Evolutionary conservation across 352 stramenopile species (phyloP), one percentile per base, ranked within the genome.

Genomic region (Achlya hypogyna): DNA sequence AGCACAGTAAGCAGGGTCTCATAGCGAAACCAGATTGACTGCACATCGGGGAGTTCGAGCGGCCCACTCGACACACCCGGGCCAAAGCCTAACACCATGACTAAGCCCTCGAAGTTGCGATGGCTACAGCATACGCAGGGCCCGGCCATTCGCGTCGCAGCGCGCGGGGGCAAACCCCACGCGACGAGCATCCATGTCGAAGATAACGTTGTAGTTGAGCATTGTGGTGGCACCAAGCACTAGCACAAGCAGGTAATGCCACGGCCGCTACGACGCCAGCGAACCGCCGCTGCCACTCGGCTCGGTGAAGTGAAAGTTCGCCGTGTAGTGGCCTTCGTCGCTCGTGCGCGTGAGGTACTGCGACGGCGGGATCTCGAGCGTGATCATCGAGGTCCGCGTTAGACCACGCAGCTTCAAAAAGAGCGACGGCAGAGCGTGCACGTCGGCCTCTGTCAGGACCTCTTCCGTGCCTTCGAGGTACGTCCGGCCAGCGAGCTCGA

Each of bases 181-280:
- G n/a, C 82, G 80, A 5, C 85, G 77, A 65, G 78, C 80, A 54
- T 91, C 84, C 35, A 71, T 69, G 68, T 95, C 86, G 63, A 95
- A 95, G 22, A 95, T 86, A n/a, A 93, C 84, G 28, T 95, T 77
- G 40, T 87, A 86, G 2, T 86, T 86, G 27, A 92, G 53, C 86
- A 95, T 93, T 5, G 74, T 77, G 53, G 81, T 91, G 0, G 84
- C 82, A 20, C 86, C 86, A 35, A 95, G 71, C 20, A 95, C 86
- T 92, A 43, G 14, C n/a, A 53, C 18, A 14, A 65, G 31, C 10
- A 63, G 18, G 14, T 42, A 42, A 14, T 42, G 6, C 62, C 12
- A 65, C 23, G 35, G 38, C 18, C 31, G 12, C 35, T 16, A 62
- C 54, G n/a, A 38, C 53, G 40, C 45, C 8, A 31, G 18, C 31